Evolutionary conservation across 2,329 filamentous ascomycete genomes (phyloP), one percentile per base, ranked within the genome.

Genomic region (Hymenoscyphus infarciens): DNA sequence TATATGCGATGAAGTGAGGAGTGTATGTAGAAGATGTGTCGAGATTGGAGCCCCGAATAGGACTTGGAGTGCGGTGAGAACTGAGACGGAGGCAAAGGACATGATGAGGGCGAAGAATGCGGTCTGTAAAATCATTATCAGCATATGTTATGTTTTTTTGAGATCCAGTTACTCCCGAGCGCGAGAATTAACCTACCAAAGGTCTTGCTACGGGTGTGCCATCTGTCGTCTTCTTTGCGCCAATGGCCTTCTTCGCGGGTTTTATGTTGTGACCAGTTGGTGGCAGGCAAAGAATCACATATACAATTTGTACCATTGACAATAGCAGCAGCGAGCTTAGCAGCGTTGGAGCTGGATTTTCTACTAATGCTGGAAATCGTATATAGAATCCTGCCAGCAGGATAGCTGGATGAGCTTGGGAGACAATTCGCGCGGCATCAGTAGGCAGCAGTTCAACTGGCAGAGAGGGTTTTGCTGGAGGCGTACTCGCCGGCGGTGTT

Each of bases 11-110:
- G 91, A 89, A 75, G 88, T 89, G 39, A 97, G 86, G 35, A 91
- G 74, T 1, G 95, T 99, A 68, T 96, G 89, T 3, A 81, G 74
- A 58, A 89, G 79, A 75, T 97, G 91, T 0, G 91, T 91, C 35
- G 94, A 90, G 60, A 96, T 81, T 0, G 95, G 95, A 7, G 94
- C 95, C 72, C 95, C 95, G 76, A 97, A 96, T 68, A 98, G 89
- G 71, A 98, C 82, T 74, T 87, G 81, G 25, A 88, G 70, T 31
- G 75, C 68, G 15, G 82, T 77, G 54, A 88, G 78, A 39, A 86
- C 72, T 1, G 86, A 86, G 0, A 84, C 80, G 5, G 64, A 83
- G 56, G 77, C 61, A 16, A 70, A 58, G 19, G 77, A 73, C 13
- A 88, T 77, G 55, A 86, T 75, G 35, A 94, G 83, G 7, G 90